A percentile compares a stretch with the other conserved stretches of the same genome.
Conservation (phyloP, 2,329 filamentous ascomycete genomes). For the Colletotrichum trifolii region DNA sequence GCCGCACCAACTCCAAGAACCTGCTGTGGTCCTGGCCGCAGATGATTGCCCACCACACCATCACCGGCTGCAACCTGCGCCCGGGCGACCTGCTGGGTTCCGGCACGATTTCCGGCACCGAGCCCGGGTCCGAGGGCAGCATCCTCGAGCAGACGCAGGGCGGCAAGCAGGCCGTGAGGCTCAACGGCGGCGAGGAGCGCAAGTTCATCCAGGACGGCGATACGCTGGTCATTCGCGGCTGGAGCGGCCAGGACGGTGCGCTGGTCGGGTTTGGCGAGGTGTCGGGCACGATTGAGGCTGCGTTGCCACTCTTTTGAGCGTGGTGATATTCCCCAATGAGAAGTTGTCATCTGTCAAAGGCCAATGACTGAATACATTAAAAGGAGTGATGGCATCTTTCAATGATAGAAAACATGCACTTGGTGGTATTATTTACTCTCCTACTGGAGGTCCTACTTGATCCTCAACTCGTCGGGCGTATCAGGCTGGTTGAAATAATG, state of each 20-base stretch:
- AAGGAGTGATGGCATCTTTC: not conserved
- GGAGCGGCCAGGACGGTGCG: slow-evolving; percentile 72
- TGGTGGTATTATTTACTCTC: too few species aligned
- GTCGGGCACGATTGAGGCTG: slow-evolving; percentile 65
- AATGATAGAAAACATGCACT: not conserved
- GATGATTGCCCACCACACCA: slow-evolving; percentile 84
- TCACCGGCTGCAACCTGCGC: slow-evolving; percentile 80
- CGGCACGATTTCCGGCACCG: slow-evolving; percentile 78
- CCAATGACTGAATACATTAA: too few species aligned
- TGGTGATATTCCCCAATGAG: not conserved
- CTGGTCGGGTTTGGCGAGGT: slow-evolving; percentile 83
- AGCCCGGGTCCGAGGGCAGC: slow-evolving; percentile 73
- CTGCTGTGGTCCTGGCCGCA: slow-evolving; percentile 85
- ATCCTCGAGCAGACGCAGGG: slow-evolving; percentile 78
- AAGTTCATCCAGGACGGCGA: slow-evolving; percentile 82
- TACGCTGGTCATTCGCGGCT: slow-evolving; percentile 72
- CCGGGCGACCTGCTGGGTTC: slow-evolving; percentile 81
- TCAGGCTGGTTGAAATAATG: slow-evolving; percentile 67
- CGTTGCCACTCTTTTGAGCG: slow-evolving; percentile 45
- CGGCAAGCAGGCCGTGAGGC: slow-evolving; percentile 72
- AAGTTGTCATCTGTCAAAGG: not conserved
- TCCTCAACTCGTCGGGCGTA: slow-evolving; percentile 42
- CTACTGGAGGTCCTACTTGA: not conserved
- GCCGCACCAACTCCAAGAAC: slow-evolving; percentile 47
- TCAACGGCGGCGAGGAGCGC: slow-evolving; percentile 74